Percentiles rank a stretch among this genome's conserved stretches.
Evolutionary conservation across 768 basidiomycete species (phyloP).

Genomic region (Kwoniella sp.): DNA sequence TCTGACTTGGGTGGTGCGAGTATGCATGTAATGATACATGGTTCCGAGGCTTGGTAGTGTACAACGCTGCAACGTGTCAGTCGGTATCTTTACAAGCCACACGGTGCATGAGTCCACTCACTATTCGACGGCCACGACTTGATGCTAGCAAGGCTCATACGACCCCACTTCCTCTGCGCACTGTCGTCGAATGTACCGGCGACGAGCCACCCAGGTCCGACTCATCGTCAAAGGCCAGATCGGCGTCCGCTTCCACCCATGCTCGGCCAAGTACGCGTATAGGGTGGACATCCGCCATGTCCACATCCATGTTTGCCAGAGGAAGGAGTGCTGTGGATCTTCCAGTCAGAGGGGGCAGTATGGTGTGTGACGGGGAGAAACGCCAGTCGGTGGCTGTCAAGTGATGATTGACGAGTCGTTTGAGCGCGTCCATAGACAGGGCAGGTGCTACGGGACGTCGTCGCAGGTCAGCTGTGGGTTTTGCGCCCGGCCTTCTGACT

Average conservation of each 20-base stretch:
- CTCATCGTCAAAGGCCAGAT: slow-evolving; percentile 4
- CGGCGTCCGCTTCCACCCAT: slow-evolving; percentile 22
- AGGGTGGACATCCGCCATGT: slow-evolving; percentile 13
- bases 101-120: too few species aligned
- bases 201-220: not conserved
- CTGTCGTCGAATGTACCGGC: too few species aligned
- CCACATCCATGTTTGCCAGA: not conserved
- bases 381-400: slow-evolving; percentile 36
- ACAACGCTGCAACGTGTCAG: too few species aligned
- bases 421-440: slow-evolving; percentile 24
- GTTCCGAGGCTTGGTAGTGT: too few species aligned
- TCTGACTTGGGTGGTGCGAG: too few species aligned
- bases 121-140: too few species aligned
- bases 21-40: too few species aligned
- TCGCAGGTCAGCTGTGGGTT: too few species aligned
- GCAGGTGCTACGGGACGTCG: slow-evolving; percentile 11
- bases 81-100: too few species aligned
- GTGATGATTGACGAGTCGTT: slow-evolving; percentile 29
- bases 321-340: not conserved
- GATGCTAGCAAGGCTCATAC: too few species aligned
- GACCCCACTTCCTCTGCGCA: too few species aligned
- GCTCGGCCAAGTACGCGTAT: slow-evolving; percentile 24
- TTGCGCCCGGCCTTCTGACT: too few species aligned
- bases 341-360: slow-evolving; percentile 1
- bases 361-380: slow-evolving; percentile 8